A percentile compares a stretch with the other conserved stretches of the same genome.
Evolutionary conservation across 768 basidiomycete genomes (phyloP).

Genomic region (Tylopilus intermedius): DNA sequence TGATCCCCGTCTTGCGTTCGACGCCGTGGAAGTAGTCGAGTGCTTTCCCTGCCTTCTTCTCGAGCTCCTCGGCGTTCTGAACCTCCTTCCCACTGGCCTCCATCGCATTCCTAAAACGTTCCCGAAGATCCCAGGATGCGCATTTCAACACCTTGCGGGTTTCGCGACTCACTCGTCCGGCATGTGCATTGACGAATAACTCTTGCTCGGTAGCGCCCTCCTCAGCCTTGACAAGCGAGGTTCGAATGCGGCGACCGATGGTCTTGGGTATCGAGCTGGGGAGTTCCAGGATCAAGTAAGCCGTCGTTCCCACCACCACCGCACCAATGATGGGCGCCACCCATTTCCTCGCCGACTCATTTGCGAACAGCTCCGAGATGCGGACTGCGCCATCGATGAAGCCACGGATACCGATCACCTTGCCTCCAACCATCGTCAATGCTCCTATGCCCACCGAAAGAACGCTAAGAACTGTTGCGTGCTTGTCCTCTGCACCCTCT

Average conservation of each 20-base stretch:
- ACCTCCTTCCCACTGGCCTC: constrained; percentile 80
- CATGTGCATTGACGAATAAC: constrained; percentile 62
- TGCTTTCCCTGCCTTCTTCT: constrained; percentile 65
- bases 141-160: constrained; percentile 89
- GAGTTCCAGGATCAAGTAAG: constrained; percentile 82
- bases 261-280: constrained; percentile 86
- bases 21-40: constrained; percentile 63
- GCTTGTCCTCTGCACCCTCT: constrained; percentile 34
- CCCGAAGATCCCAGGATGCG: constrained; percentile 85
- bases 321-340: constrained; percentile 81
- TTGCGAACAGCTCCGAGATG: constrained; percentile 71
- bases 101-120: constrained; percentile 74
- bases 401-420: constrained; percentile 68
- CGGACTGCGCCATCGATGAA: constrained; percentile 76
- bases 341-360: constrained; percentile 81
- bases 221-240: constrained; percentile 49
- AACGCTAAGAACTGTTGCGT: constrained; percentile 62
- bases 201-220: constrained; percentile 47
- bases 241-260: constrained; percentile 77
- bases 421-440: constrained; percentile 84
- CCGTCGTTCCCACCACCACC: constrained; percentile 62
- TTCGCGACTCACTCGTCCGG: constrained; percentile 70
- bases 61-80: constrained; percentile 66
- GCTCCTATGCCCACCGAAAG: constrained; percentile 79
- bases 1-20: constrained; percentile 40